Evolutionary conservation across 2,329 filamentous ascomycete genomes (phyloP).

Genomic region (Aspergillus costaricaensis): DNA sequence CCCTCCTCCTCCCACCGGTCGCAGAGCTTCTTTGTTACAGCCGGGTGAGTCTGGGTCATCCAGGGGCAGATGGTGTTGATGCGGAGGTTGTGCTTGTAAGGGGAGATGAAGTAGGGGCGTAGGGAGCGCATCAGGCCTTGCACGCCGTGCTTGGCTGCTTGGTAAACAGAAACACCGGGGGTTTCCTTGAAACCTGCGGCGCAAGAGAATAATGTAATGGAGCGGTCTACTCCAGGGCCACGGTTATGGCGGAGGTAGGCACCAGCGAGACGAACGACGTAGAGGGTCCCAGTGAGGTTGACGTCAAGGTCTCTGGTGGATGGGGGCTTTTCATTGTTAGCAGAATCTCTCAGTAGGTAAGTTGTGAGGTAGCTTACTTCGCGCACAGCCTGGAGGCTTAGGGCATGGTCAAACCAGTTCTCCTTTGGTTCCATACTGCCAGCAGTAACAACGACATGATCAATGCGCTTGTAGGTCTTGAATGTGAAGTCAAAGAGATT

Average conservation of each 20-base stretch:
- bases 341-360: background rate
- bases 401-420: constrained; percentile 49
- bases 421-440: constrained; percentile 47
- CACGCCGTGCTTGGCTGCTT: constrained; percentile 54
- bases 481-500: constrained; percentile 51
- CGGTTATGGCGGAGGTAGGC: constrained; percentile 51
- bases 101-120: constrained; percentile 36
- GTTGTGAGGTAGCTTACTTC: constrained; percentile 29
- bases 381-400: constrained; percentile 48
- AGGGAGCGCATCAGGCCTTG: constrained; percentile 53
- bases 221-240: constrained; percentile 39
- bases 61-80: constrained; percentile 51
- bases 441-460: constrained; percentile 53
- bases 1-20: constrained; percentile 40
- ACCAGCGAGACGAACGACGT: constrained; percentile 52
- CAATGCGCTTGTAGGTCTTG: constrained; percentile 48
- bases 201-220: constrained; percentile 48
- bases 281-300: constrained; percentile 51
- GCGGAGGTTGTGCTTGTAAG: constrained; percentile 42
- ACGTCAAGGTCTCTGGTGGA: constrained; percentile 48
- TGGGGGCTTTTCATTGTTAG: constrained; percentile 23
- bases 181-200: constrained; percentile 53
- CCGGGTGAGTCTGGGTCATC: constrained; percentile 42
- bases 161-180: constrained; percentile 52
- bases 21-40: constrained; percentile 39